Percentiles rank a stretch among this genome's conserved stretches.
phyloP scores from a whole-genome alignment of 495 filamentous ascomycete genomes.

The Lentithecium fluviatile region DNA sequence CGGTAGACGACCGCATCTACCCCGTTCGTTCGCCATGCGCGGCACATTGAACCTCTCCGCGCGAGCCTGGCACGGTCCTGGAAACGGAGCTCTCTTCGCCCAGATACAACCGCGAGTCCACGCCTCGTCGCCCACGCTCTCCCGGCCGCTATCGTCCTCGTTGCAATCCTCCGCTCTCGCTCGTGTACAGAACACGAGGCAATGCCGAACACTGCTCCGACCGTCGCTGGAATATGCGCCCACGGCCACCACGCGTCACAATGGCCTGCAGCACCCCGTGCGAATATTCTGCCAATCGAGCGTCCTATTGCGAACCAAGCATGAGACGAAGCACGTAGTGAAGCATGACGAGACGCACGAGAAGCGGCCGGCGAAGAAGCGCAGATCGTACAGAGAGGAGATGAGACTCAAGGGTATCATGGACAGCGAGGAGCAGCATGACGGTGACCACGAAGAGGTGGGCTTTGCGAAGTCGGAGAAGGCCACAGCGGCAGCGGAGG shows the following conservation, averaged over 20 bases:
- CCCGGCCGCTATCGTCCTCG: background rate
- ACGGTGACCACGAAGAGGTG: constrained; percentile 54
- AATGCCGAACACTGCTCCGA: background rate
- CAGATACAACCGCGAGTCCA: constrained; percentile 32
- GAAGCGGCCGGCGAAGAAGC: constrained; percentile 15
- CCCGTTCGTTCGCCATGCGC: constrained; percentile 25
- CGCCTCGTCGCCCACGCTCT: background rate
- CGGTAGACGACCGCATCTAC: constrained; percentile 6
- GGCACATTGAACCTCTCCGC: constrained; percentile 31
- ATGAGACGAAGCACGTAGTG: too few relatives aligned
- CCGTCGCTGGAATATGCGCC: too few relatives aligned
- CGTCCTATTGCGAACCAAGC: constrained; percentile 14
- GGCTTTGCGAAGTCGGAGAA: constrained; percentile 71
- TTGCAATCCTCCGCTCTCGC: background rate
- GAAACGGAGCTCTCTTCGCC: constrained; percentile 42
- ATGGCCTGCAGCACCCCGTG: constrained; percentile 3
- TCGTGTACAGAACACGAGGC: background rate
- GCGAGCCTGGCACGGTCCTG: constrained; percentile 40
- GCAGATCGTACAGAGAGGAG: constrained; percentile 34
- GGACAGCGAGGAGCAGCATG: constrained; percentile 44
- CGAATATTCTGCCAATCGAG: constrained; percentile 27
- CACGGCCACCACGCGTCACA: background rate
- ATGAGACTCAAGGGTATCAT: constrained; percentile 33
- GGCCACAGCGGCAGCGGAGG: constrained; percentile 79
- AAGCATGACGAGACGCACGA: too few relatives aligned